Percentiles rank a stretch among this genome's conserved stretches.
These are phyloP conservation scores for Peronospora belbahrii DNA, from an alignment of 352 stramenopile genomes.

Conservation along the genomic window DNA sequence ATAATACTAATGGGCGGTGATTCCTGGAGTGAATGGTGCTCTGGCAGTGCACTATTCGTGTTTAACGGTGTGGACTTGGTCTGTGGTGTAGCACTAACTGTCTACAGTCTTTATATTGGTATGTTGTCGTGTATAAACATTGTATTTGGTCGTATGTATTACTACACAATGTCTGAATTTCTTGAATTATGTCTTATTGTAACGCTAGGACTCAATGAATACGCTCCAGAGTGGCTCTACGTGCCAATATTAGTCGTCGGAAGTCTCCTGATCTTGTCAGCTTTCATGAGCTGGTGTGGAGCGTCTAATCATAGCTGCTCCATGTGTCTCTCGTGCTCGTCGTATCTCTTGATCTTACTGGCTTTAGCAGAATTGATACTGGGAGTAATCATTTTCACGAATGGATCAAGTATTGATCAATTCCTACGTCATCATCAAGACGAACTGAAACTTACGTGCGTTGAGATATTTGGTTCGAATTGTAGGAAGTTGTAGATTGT, in stretches of 20 bases:
- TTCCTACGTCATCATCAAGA: slow-evolving; percentile 59
- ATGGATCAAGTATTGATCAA: slow-evolving; percentile 45
- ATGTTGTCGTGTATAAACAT: not conserved
- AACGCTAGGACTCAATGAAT: slow-evolving; percentile 45
- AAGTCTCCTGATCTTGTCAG: slow-evolving; percentile 35
- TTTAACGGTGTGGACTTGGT: slow-evolving; percentile 67
- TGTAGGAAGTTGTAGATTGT: too few species aligned
- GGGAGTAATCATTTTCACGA: slow-evolving; percentile 59
- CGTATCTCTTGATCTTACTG: slow-evolving; percentile 52
- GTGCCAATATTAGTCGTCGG: slow-evolving; percentile 48
- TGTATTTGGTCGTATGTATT: too few species aligned
- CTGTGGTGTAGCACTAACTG: slow-evolving; percentile 42
- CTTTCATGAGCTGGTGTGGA: slow-evolving; percentile 60
- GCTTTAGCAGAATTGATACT: slow-evolving; percentile 51
- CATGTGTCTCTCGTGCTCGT: slow-evolving; percentile 46
- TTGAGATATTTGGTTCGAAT: not conserved
- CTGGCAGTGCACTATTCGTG: slow-evolving; percentile 55
- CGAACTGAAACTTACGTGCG: slow-evolving; percentile 53
- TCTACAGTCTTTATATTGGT: slow-evolving; percentile 62
- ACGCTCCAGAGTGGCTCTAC: slow-evolving; percentile 63
- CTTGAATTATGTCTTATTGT: slow-evolving; percentile 7
- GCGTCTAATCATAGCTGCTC: slow-evolving; percentile 39
- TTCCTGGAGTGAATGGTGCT: slow-evolving; percentile 40
- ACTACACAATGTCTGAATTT: too few species aligned
- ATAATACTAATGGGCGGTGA: slow-evolving; percentile 33